Evolutionary conservation across 148 eudicot species (phyloP), one percentile per base, ranked within the genome.

Genomic region (Silene latifolia): DNA sequence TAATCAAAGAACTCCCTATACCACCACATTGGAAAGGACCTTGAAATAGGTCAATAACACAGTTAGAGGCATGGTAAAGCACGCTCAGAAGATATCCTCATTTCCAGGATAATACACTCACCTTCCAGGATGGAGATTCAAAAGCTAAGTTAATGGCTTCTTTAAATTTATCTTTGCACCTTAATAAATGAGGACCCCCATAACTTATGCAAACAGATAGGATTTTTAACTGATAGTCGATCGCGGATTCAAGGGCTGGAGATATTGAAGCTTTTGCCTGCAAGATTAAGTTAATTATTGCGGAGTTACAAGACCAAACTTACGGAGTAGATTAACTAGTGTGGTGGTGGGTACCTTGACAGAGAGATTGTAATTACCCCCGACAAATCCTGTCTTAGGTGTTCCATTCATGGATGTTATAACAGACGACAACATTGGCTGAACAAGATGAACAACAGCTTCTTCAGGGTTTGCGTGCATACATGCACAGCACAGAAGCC

Each of bases 111-210:
- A 13, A 73, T 63, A 48, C 47, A 72, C 53, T 48, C 42, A 92
- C 99, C 99, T 95, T 92, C 99, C 99, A 95, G 71, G 99, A 95
- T 71, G 96, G 91, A 25, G 99, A 95, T 64, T 92, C 91, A 83
- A 95, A 92, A 8, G 99, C 96, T 72, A 89, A 77, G 77, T 71
- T 51, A 54, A 95, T 85, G 76, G 86, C 94, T 86, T 90, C 94
- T 80, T 88, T 89, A 73, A 95, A 88, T 72, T 83, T 90, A 72
- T 95, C 85, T 76, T 74, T 88, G 85, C 80, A 92, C 42, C 77
- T 80, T 54, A 95, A 85, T 74, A 95, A 88, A 72, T 89, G 77
- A 78, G 92, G 85, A 69, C 99, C 99, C 69, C 91, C 96, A 69
- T 90, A 95, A 82, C 89, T 92, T 67, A 92, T 90, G 78, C 94